Percentiles rank a stretch among this genome's conserved stretches.
phyloP scores from a whole-genome alignment of 345 rosid species.

The Heritiera fomes region DNA sequence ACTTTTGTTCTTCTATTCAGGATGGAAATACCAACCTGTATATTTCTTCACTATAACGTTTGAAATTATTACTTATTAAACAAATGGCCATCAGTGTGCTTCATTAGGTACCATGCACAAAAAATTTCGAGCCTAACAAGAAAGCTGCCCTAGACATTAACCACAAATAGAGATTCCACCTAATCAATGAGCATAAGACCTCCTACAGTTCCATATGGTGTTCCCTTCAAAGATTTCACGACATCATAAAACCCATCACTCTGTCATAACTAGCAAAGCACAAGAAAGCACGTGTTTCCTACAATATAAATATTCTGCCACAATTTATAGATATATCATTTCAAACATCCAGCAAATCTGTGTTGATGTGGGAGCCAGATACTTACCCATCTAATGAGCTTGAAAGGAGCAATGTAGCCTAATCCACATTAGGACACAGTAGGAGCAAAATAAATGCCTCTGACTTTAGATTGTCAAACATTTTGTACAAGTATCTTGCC shows the following conservation, averaged over 20 bases:
- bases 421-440: background rate
- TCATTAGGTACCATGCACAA: background rate
- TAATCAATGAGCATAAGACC: background rate
- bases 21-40: background rate
- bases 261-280: background rate
- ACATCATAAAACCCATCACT: background rate
- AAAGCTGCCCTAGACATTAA: background rate
- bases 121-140: background rate
- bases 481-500: background rate
- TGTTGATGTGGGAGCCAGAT: background rate
- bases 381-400: background rate
- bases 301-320: background rate
- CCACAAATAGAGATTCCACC: background rate
- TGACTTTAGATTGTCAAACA: background rate
- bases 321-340: background rate
- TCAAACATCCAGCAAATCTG: background rate
- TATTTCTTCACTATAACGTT: background rate
- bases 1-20: background rate
- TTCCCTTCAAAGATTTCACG: background rate
- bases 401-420: background rate
- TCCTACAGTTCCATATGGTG: background rate
- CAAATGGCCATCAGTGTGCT: background rate
- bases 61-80: background rate
- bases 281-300: background rate
- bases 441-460: background rate